These are phyloP conservation scores for Trichoderma citrinoviride DNA, from an alignment of 2,329 filamentous ascomycete species.

Conservation along the genomic window DNA sequence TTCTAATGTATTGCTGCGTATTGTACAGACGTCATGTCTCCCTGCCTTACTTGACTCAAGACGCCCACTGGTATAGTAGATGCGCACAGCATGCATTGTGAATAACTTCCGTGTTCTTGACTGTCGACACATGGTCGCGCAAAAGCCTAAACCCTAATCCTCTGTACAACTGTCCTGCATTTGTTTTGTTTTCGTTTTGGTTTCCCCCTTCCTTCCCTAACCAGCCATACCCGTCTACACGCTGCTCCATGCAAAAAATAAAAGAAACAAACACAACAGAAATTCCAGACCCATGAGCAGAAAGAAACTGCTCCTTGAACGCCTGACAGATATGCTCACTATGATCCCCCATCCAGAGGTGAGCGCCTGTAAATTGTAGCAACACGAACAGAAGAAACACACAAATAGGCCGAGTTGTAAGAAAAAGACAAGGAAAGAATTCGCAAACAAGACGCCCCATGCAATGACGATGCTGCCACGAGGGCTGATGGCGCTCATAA, in stretches of 20 bases:
- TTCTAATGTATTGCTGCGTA: neutral
- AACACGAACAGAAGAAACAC: neutral
- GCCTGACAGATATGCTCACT: constrained; percentile 20
- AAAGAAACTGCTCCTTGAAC: constrained; percentile 17
- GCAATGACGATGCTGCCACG: constrained; percentile 19
- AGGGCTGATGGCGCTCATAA: constrained; percentile 16
- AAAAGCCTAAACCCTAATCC: neutral
- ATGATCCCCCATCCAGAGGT: neutral
- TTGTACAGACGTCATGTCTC: neutral
- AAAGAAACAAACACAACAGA: neutral
- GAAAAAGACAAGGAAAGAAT: constrained; percentile 1
- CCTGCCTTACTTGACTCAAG: neutral
- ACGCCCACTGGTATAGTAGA: neutral
- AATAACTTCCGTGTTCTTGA: constrained; percentile 9
- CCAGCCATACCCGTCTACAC: constrained; percentile 15
- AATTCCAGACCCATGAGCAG: constrained; percentile 12
- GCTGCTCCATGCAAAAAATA: constrained; percentile 16
- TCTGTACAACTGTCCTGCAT: constrained; percentile 1
- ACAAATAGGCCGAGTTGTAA: constrained; percentile 1
- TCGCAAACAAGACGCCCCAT: constrained; percentile 20
- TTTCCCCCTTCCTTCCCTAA: neutral
- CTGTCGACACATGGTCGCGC: neutral
- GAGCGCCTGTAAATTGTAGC: constrained; percentile 12
- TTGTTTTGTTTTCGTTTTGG: constrained; percentile 13
- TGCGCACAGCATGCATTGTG: neutral